Evolutionary conservation across 1,284 basidiomycete species (phyloP).

Genomic region (Cutaneotrichosporon dermatis): DNA sequence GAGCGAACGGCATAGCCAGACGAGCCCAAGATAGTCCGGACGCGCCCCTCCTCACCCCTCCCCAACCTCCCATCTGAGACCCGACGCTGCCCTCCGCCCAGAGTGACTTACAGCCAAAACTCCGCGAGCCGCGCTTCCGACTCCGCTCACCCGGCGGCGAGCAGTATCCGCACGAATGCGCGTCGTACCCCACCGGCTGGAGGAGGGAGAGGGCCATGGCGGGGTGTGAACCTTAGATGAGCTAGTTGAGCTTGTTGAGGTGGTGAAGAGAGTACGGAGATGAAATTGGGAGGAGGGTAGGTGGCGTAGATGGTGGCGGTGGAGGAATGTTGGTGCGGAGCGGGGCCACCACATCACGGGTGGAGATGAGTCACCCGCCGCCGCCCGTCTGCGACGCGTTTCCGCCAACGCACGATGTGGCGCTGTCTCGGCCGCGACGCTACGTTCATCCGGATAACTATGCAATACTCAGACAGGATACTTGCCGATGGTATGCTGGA

Average conservation of each 20-base stretch:
- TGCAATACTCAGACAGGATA: too few relatives aligned
- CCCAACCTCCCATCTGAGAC: too few relatives aligned
- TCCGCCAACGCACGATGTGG: too few relatives aligned
- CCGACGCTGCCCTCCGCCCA: too few relatives aligned
- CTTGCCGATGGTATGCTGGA: too few relatives aligned
- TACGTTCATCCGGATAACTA: too few relatives aligned
- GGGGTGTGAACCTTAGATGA: not conserved
- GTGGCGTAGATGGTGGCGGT: not conserved
- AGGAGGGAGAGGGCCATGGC: constrained; percentile 30
- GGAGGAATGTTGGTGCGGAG: not conserved
- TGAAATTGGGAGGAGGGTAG: not conserved
- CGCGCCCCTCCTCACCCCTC: not conserved
- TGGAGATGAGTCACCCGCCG: not conserved
- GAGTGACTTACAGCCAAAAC: constrained; percentile 47
- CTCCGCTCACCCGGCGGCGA: constrained; percentile 41
- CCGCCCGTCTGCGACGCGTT: not conserved
- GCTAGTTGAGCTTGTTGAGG: not conserved
- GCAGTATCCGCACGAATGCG: constrained; percentile 53
- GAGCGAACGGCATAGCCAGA: too few relatives aligned
- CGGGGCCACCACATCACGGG: not conserved
- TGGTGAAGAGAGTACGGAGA: not conserved
- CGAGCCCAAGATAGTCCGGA: too few relatives aligned
- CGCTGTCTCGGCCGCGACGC: too few relatives aligned
- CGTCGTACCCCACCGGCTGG: constrained; percentile 36
- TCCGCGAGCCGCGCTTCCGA: constrained; percentile 31